Evolutionary conservation across 2,329 filamentous ascomycete genomes (phyloP), one percentile per base, ranked within the genome.

Genomic region (Hypoxylon sp.): DNA sequence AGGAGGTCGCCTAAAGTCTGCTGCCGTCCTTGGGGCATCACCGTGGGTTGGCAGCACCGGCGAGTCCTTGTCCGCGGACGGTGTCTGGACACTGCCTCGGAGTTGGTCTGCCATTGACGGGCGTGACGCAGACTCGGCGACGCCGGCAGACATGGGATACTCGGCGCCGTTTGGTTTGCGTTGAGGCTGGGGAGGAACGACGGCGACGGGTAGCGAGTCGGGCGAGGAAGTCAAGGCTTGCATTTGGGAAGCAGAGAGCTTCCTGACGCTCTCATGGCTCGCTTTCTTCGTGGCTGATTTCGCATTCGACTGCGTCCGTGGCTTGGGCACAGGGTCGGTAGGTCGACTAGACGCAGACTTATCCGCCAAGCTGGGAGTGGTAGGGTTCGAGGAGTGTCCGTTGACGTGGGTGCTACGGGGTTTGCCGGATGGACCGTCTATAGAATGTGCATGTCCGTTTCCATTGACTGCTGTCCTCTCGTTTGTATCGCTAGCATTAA

Each of bases 231-330:
- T 83, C 62, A 90, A 76, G 63, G 86, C 83, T 55, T 87, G 83
- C 73, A 89, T 87, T 71, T 88, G 85, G 36, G 81, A 83, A 6
- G 84, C 84, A 0, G 87, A 87, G 24, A 89, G 79, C 36, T 85
- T 83, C 57, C 84, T 81, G 48, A 87, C 77, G 49, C 78, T 81
- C 64, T 82, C 83, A 42, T 78, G 75, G 65, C 77, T 80, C 30
- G 67, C 52, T 26, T 71, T 73, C 50, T 72, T 75, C 5, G 61
- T 60, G 20, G 59, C 68, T 1, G 73, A 74, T 57, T 67, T 75
- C 9, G 59, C 62, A 8, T 44, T 51, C 4, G 73, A 75, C 58
- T 63, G 65, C 11, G 71, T 61, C 40, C 70, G 69, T 28, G 71
- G 60, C 52, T 71, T 72, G 49, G 64, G 33, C 3, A 22, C 44